Percentiles rank a stretch among this genome's conserved stretches.
These are phyloP conservation scores for Castanospermum australe DNA, from an alignment of 306 rosid species.

Conservation along the genomic window DNA sequence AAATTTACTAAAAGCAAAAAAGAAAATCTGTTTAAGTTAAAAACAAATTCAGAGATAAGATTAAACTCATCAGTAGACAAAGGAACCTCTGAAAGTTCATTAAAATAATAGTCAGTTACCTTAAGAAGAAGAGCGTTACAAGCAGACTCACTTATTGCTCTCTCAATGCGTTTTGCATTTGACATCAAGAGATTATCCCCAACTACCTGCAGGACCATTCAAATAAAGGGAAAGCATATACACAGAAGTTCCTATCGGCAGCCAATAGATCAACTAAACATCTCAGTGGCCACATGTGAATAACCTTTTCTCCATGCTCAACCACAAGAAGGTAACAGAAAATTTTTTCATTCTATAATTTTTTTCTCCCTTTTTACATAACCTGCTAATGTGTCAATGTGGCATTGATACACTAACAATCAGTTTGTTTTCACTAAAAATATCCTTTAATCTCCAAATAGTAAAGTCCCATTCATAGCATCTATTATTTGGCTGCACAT, in stretches of 20 bases:
- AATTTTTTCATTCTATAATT: not conserved
- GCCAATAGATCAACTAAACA: slow-evolving; percentile 16
- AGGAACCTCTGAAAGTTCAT: not conserved
- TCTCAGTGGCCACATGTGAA: slow-evolving; percentile 1
- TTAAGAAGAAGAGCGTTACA: slow-evolving; percentile 89
- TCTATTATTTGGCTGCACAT: slow-evolving; percentile 15
- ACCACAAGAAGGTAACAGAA: not conserved
- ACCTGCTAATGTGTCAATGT: not conserved
- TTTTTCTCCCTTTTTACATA: not conserved
- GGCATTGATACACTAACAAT: not conserved
- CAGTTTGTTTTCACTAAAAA: not conserved
- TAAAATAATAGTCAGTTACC: slow-evolving; percentile 51
- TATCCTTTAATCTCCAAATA: slow-evolving; percentile 1
- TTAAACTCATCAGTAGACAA: not conserved
- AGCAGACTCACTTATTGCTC: slow-evolving; percentile 70
- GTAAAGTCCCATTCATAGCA: not conserved
- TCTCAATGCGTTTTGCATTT: slow-evolving; percentile 76
- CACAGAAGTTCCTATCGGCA: slow-evolving; percentile 19
- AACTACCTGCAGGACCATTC: slow-evolving; percentile 68
- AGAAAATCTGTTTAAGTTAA: not conserved
- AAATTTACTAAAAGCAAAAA: not conserved
- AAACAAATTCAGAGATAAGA: not conserved
- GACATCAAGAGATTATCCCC: slow-evolving; percentile 92
- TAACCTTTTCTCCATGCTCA: not conserved
- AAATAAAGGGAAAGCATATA: slow-evolving; percentile 16